A percentile compares a stretch with the other conserved stretches of the same genome.
phyloP scores from a whole-genome alignment of 2,329 filamentous ascomycete genomes.

The Akanthomyces uredinophilus region DNA sequence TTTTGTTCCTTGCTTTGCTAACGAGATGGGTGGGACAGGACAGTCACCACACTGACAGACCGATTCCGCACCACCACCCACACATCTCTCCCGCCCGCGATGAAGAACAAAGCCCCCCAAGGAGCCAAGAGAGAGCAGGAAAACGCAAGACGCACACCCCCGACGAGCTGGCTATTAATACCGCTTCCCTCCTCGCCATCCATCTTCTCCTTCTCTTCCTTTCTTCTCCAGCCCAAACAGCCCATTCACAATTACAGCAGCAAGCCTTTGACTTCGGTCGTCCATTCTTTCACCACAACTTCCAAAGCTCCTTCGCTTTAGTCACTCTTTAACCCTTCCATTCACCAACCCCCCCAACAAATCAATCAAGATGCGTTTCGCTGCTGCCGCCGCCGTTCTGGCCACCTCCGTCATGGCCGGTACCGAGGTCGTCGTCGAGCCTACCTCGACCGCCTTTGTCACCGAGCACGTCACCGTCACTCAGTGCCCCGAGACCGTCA shows the following conservation, averaged over 20 bases:
- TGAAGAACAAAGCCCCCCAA: slow-evolving; percentile 10
- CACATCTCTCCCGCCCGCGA: neutral
- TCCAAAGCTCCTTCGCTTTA: slow-evolving; percentile 30
- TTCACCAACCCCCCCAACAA: slow-evolving; percentile 26
- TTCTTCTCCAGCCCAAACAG: slow-evolving; percentile 40
- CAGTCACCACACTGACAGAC: neutral
- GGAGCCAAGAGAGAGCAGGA: neutral
- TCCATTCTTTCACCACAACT: slow-evolving; percentile 45
- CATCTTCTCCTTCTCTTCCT: slow-evolving; percentile 22
- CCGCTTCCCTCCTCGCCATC: slow-evolving; percentile 32
- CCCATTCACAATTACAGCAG: slow-evolving; percentile 32
- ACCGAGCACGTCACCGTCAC: slow-evolving; percentile 58
- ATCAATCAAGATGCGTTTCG: slow-evolving; percentile 59
- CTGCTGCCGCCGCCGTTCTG: slow-evolving; percentile 45
- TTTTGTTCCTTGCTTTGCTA: neutral
- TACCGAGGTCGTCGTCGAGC: slow-evolving; percentile 22
- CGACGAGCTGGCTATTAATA: slow-evolving; percentile 40
- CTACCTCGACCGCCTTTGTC: slow-evolving; percentile 48
- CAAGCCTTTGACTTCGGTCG: slow-evolving; percentile 48
- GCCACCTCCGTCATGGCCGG: slow-evolving; percentile 30
- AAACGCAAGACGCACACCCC: neutral
- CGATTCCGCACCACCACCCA: neutral
- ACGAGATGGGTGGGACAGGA: neutral
- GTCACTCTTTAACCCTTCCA: slow-evolving; percentile 25
- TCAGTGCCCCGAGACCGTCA: slow-evolving; percentile 53